Conservation (phyloP, 768 basidiomycete genomes). For the Agrocybe pediades region DNA sequence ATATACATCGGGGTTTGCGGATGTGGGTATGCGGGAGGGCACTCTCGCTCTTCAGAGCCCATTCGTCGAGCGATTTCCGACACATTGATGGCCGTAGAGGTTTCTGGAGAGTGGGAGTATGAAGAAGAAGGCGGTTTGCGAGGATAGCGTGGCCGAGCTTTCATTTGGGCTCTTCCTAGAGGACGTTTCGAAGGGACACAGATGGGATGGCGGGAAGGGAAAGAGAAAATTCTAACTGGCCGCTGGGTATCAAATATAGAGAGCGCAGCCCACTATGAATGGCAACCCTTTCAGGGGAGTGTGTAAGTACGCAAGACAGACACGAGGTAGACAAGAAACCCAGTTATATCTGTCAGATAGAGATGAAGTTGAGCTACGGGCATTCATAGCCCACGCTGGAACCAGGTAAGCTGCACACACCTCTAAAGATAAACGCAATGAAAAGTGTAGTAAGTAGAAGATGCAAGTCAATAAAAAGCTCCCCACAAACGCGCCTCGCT, state of each 20-base stretch:
- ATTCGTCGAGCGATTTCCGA: slow-evolving; percentile 10
- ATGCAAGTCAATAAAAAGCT: not conserved
- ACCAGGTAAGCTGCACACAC: not conserved
- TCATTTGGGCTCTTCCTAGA: slow-evolving; percentile 1
- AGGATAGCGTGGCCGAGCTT: not conserved
- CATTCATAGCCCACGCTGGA: not conserved
- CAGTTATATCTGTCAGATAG: not conserved
- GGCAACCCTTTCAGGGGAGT: not conserved
- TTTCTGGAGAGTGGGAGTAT: slow-evolving; percentile 1
- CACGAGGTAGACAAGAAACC: slow-evolving; percentile 1
- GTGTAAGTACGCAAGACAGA: not conserved
- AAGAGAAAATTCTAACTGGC: not conserved
- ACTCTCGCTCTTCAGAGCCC: slow-evolving; percentile 2
- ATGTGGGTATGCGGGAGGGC: not conserved
- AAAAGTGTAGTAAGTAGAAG: not conserved
- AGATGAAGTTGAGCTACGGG: not conserved
- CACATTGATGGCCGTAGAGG: slow-evolving; percentile 2
- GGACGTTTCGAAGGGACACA: not conserved
- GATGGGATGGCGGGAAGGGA: not conserved
- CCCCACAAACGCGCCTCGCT: not conserved
- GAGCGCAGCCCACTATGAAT: slow-evolving; percentile 2
- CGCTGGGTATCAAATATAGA: slow-evolving; percentile 4
- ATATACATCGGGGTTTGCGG: slow-evolving; percentile 13
- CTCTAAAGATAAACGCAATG: not conserved
- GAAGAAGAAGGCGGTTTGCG: slow-evolving; percentile 6